Percentiles rank a stretch among this genome's conserved stretches.
Conservation (phyloP, 148 eudicot genomes). For the Pharnaceum exiguum region DNA sequence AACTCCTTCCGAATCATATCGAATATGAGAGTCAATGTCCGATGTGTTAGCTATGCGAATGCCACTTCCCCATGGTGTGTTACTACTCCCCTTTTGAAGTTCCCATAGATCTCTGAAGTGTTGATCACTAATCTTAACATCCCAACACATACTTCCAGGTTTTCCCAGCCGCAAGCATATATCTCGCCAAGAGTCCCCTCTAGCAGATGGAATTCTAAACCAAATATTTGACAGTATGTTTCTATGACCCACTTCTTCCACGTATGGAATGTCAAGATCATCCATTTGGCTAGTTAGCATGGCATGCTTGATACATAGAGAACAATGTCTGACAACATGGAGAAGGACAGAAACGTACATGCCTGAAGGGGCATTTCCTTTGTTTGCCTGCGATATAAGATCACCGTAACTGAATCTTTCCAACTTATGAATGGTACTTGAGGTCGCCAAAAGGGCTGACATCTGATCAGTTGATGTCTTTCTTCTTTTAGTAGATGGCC, state of each 20-base stretch:
- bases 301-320: slow-evolving; percentile 95
- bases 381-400: slow-evolving; percentile 89
- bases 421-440: slow-evolving; percentile 29
- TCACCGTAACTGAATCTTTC: slow-evolving; percentile 61
- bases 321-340: slow-evolving; percentile 92
- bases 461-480: slow-evolving; percentile 34
- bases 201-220: slow-evolving; percentile 78
- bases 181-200: slow-evolving; percentile 71
- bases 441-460: slow-evolving; percentile 26
- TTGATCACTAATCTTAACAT: slow-evolving; percentile 88
- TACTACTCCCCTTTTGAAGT: slow-evolving; percentile 76
- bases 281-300: slow-evolving; percentile 93
- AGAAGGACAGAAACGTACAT: slow-evolving; percentile 74
- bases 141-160: slow-evolving; percentile 97
- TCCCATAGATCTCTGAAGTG: slow-evolving; percentile 95
- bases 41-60: slow-evolving; percentile 91
- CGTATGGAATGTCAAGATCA: slow-evolving; percentile 76
- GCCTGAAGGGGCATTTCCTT: slow-evolving; percentile 77
- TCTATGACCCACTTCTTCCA: slow-evolving; percentile 76
- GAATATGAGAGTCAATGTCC: slow-evolving; percentile 89
- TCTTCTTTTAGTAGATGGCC: slow-evolving; percentile 53
- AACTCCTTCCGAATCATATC: slow-evolving; percentile 90
- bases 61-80: slow-evolving; percentile 86
- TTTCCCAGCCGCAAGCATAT: slow-evolving; percentile 87
- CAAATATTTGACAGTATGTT: slow-evolving; percentile 76